Evolutionary conservation across 139 green algal genomes (phyloP).

Genomic region (Parachlorella kessleri): DNA sequence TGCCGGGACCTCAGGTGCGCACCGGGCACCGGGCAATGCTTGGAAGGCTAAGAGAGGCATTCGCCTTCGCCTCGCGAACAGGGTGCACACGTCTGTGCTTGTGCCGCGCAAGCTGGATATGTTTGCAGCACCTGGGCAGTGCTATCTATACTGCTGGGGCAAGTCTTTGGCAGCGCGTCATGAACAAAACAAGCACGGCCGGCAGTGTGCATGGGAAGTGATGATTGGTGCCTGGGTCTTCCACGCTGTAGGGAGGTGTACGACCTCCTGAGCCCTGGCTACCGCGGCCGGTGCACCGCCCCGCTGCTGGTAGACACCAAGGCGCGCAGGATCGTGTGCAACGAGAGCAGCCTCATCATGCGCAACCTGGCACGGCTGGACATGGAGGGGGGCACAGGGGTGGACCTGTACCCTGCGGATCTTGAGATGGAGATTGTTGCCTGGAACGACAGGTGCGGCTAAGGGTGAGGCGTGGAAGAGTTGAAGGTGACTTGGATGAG

Average conservation of each 20-base stretch:
- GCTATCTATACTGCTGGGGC: too few species aligned
- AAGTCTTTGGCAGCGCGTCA: too few species aligned
- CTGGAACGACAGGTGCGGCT: conserved; percentile 57
- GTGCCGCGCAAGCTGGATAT: too few species aligned
- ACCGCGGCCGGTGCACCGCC: conserved; percentile 84
- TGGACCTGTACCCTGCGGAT: conserved; percentile 67
- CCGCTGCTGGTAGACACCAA: conserved; percentile 83
- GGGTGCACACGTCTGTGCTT: too few species aligned
- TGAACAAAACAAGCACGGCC: too few species aligned
- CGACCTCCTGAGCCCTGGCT: conserved; percentile 68
- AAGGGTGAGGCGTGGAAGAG: not conserved
- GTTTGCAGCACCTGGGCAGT: too few species aligned
- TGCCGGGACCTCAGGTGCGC: conserved; percentile 54
- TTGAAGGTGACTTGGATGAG: not conserved
- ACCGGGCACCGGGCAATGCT: too few species aligned
- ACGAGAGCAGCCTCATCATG: conserved; percentile 81
- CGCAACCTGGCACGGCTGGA: conserved; percentile 64
- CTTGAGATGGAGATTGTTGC: conserved; percentile 65
- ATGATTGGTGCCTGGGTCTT: too few species aligned
- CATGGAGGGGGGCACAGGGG: conserved; percentile 31
- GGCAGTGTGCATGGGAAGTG: too few species aligned
- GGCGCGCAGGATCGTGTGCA: conserved; percentile 61
- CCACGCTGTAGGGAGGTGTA: conserved; percentile 89
- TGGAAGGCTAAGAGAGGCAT: too few species aligned
- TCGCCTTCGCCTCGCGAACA: too few species aligned